Percentiles rank a stretch among this genome's conserved stretches.
Conservation (phyloP, 2,329 filamentous ascomycete species). For the Albifimbria verrucaria region DNA sequence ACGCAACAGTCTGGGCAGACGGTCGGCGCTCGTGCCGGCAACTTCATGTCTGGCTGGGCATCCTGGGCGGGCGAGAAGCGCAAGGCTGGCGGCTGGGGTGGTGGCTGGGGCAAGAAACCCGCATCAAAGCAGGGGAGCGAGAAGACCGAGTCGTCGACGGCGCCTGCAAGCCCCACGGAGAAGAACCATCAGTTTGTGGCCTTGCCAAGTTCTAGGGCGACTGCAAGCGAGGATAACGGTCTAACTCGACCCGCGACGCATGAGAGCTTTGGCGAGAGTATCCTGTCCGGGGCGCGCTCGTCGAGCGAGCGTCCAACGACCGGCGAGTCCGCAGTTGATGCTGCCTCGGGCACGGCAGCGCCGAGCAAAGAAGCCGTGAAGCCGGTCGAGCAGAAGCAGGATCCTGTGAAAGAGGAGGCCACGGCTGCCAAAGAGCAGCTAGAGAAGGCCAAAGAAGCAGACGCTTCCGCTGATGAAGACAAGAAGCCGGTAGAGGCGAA, state of each 20-base stretch:
- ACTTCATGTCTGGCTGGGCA: slow-evolving; percentile 68
- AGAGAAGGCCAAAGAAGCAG: too few species aligned
- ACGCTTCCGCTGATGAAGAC: too few species aligned
- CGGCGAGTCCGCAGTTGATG: too few species aligned
- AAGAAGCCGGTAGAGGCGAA: too few species aligned
- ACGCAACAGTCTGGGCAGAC: slow-evolving; percentile 44
- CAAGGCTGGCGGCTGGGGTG: slow-evolving; percentile 48
- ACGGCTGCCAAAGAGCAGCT: too few species aligned
- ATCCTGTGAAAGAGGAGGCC: too few species aligned
- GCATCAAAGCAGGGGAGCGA: slow-evolving; percentile 27
- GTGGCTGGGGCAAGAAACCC: slow-evolving; percentile 33
- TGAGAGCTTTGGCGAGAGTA: slow-evolving; percentile 42
- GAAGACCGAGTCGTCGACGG: slow-evolving; percentile 24
- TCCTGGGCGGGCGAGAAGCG: slow-evolving; percentile 73
- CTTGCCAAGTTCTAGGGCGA: slow-evolving; percentile 22
- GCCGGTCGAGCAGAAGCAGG: too few species aligned
- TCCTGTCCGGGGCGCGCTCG: slow-evolving; percentile 37
- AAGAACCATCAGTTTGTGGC: slow-evolving; percentile 34
- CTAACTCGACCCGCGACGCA: slow-evolving; percentile 31
- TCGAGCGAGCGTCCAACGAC: slow-evolving; percentile 13
- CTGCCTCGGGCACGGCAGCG: neutral
- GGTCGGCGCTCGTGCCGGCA: slow-evolving; percentile 54
- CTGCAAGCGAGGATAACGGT: slow-evolving; percentile 24
- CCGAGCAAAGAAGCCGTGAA: neutral
- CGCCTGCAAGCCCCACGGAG: slow-evolving; percentile 33